phyloP scores from a whole-genome alignment of 495 filamentous ascomycete species.

The Hypomontagnella monticulosa region DNA sequence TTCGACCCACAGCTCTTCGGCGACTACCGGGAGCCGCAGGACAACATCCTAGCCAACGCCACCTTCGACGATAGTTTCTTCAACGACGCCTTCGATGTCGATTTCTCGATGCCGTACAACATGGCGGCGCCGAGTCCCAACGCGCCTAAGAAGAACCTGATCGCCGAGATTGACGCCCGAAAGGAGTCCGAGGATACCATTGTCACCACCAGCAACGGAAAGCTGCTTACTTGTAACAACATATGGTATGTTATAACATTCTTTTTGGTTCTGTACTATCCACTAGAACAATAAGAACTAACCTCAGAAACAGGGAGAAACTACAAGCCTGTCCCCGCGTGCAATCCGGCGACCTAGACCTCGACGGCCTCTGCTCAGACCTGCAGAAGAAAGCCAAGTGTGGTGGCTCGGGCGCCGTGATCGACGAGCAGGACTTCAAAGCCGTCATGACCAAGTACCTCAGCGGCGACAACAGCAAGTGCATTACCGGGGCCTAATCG shows the following conservation, averaged over 20 bases:
- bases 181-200: constrained; percentile 76
- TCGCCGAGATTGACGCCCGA: constrained; percentile 76
- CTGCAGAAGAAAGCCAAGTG: constrained; percentile 97
- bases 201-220: constrained; percentile 55
- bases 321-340: constrained; percentile 87
- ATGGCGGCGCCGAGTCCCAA: constrained; percentile 56
- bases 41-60: constrained; percentile 68
- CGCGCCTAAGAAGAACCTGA: constrained; percentile 70
- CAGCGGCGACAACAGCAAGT: constrained; percentile 33
- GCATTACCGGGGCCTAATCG: not conserved
- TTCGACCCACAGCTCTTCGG: constrained; percentile 94
- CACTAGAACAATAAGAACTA: constrained; percentile 27
- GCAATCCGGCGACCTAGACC: constrained; percentile 86
- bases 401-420: constrained; percentile 89
- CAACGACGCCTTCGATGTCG: constrained; percentile 85
- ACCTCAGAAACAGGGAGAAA: constrained; percentile 74
- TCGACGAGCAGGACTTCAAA: constrained; percentile 89
- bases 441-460: constrained; percentile 72
- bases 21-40: constrained; percentile 91
- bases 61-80: constrained; percentile 81
- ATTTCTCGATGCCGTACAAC: constrained; percentile 80
- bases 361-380: constrained; percentile 91
- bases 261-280: not conserved
- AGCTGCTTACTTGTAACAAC: constrained; percentile 85
- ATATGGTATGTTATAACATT: constrained; percentile 77